Conservation (phyloP, 257 asterid genomes). For the Apocynum venetum region DNA sequence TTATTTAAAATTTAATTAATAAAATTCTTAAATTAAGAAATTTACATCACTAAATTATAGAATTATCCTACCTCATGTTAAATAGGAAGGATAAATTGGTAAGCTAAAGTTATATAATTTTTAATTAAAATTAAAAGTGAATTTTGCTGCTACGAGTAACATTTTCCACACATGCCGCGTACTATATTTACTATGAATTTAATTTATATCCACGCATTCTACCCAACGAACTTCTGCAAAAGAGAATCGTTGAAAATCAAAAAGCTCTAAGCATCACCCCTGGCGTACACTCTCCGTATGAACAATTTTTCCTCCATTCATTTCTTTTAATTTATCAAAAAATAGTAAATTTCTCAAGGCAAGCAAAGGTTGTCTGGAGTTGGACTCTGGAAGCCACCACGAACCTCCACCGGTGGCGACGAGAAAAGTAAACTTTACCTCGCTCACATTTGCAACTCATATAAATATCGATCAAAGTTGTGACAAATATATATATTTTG, state of each 20-base stretch:
- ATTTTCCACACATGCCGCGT: too few relatives aligned
- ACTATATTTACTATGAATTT: too few relatives aligned
- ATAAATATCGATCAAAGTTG: background rate
- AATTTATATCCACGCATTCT: too few relatives aligned
- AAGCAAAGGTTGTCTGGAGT: background rate
- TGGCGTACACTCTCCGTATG: constrained; percentile 11
- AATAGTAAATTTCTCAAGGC: background rate
- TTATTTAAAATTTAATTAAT: too few relatives aligned
- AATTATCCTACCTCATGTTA: too few relatives aligned
- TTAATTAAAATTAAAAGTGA: too few relatives aligned
- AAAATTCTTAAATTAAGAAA: too few relatives aligned
- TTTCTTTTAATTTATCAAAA: background rate
- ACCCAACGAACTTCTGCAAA: too few relatives aligned
- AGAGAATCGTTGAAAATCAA: background rate
- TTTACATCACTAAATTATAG: too few relatives aligned
- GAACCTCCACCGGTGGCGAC: constrained; percentile 1
- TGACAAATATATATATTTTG: background rate
- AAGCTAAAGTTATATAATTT: too few relatives aligned
- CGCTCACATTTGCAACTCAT: background rate
- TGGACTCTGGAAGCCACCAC: constrained; percentile 3
- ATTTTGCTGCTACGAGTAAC: too few relatives aligned
- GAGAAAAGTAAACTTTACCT: background rate
- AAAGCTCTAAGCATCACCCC: constrained; percentile 2
- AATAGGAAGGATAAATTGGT: too few relatives aligned
- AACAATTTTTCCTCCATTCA: background rate